Evolutionary conservation across 1,284 basidiomycete genomes (phyloP).

Genomic region (Trichosporon sp.): DNA sequence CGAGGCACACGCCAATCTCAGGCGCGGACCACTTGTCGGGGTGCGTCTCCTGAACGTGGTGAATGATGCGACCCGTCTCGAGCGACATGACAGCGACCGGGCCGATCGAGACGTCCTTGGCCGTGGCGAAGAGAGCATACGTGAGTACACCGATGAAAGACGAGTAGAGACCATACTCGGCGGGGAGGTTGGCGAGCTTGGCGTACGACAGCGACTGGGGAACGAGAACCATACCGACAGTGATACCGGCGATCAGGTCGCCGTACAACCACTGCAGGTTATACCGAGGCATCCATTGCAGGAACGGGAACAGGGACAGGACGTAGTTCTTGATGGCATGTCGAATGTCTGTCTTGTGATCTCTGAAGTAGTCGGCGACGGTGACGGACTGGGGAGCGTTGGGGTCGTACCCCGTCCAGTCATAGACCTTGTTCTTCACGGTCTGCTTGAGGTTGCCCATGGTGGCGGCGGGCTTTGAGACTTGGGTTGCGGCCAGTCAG

Average conservation of each 20-base stretch:
- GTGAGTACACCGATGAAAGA: slow-evolving; percentile 73
- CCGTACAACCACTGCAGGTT: slow-evolving; percentile 55
- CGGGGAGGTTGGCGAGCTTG: slow-evolving; percentile 75
- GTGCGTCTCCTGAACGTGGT: slow-evolving; percentile 55
- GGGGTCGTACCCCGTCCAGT: slow-evolving; percentile 38
- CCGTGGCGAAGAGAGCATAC: slow-evolving; percentile 60
- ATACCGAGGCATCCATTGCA: slow-evolving; percentile 77
- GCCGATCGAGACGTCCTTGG: slow-evolving; percentile 92
- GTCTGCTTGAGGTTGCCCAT: slow-evolving; percentile 3
- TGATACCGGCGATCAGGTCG: slow-evolving; percentile 79
- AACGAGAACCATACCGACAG: slow-evolving; percentile 85
- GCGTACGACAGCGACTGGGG: slow-evolving; percentile 64
- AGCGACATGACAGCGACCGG: slow-evolving; percentile 97
- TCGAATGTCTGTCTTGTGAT: slow-evolving; percentile 24
- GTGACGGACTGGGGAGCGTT: slow-evolving; percentile 37
- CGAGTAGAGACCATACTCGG: slow-evolving; percentile 91
- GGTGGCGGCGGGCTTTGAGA: neutral
- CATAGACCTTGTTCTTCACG: slow-evolving; percentile 24
- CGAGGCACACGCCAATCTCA: slow-evolving; percentile 77
- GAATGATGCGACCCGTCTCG: slow-evolving; percentile 72
- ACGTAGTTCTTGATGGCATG: slow-evolving; percentile 57
- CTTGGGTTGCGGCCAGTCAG: neutral
- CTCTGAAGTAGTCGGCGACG: slow-evolving; percentile 28
- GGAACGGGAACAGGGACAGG: slow-evolving; percentile 70
- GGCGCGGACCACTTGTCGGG: slow-evolving; percentile 58